These are phyloP conservation scores for Diplocarpon rosae DNA, from an alignment of 2,329 filamentous ascomycete species.

Conservation along the genomic window DNA sequence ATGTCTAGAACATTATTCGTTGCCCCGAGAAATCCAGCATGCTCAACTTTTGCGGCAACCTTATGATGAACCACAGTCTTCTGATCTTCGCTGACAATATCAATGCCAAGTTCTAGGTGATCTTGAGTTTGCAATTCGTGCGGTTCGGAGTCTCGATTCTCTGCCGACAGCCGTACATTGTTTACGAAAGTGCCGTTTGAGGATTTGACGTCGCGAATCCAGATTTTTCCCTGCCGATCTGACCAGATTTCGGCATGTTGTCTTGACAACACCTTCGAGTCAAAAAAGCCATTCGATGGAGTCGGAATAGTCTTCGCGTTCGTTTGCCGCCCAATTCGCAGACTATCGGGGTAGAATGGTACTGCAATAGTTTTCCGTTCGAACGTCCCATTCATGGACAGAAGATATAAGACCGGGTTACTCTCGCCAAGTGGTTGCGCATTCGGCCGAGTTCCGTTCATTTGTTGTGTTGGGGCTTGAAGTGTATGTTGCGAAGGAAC, in stretches of 20 bases:
- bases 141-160: constrained; percentile 93
- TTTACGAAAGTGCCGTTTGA: constrained; percentile 99
- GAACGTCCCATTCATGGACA: constrained; percentile 92
- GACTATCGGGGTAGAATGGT: constrained; percentile 84
- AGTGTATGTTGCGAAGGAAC: constrained; percentile 59
- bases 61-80: constrained; percentile 98
- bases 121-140: constrained; percentile 88
- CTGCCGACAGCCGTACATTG: constrained; percentile 74
- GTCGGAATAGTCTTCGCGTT: constrained; percentile 94
- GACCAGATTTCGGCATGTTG: constrained; percentile 97
- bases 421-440: constrained; percentile 34
- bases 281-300: constrained; percentile 86
- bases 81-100: constrained; percentile 97
- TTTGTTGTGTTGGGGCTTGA: constrained; percentile 44
- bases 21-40: constrained; percentile 72
- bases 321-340: constrained; percentile 91
- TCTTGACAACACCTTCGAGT: constrained; percentile 92
- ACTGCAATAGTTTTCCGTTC: constrained; percentile 94
- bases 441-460: constrained; percentile 42
- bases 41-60: constrained; percentile 91
- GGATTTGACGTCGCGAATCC: constrained; percentile 94
- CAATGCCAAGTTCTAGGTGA: constrained; percentile 88
- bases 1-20: constrained; percentile 73
- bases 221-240: constrained; percentile 74
- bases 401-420: constrained; percentile 70